These are phyloP conservation scores for Globisporangium polare DNA, from an alignment of 352 stramenopile species.

Conservation along the genomic window DNA sequence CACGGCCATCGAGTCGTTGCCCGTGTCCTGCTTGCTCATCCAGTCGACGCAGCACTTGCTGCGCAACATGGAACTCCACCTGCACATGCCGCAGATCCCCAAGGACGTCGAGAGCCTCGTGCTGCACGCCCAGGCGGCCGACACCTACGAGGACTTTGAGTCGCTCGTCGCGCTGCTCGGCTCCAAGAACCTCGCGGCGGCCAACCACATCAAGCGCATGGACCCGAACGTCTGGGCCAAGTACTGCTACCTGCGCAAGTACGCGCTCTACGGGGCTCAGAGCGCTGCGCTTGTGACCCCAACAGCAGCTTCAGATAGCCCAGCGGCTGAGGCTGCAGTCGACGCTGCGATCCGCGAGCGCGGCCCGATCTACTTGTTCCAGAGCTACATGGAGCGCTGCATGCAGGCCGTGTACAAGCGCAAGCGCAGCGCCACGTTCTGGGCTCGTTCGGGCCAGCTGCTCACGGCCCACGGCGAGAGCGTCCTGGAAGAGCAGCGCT, in stretches of 20 bases:
- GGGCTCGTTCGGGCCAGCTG: conserved; percentile 19
- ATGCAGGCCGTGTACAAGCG: conserved; percentile 36
- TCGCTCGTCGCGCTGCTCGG: conserved; percentile 19
- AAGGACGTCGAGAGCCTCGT: conserved; percentile 26
- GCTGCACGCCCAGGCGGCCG: conserved; percentile 25
- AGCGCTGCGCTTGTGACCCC: conserved; percentile 26
- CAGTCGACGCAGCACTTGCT: conserved; percentile 37
- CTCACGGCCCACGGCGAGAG: conserved; percentile 35
- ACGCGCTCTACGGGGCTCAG: conserved; percentile 38
- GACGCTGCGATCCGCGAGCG: conserved; percentile 15
- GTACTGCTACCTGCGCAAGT: conserved; percentile 33
- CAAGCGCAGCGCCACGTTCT: conserved; percentile 24
- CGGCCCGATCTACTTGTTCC: conserved; percentile 35
- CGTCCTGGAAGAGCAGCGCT: conserved; percentile 26
- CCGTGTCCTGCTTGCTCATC: conserved; percentile 31
- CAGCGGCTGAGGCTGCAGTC: conserved; percentile 16
- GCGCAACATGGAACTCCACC: conserved; percentile 22
- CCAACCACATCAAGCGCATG: conserved; percentile 22
- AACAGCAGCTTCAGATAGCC: conserved; percentile 7
- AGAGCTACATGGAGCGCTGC: conserved; percentile 38
- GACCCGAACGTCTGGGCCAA: conserved; percentile 34
- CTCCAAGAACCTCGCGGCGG: conserved; percentile 19
- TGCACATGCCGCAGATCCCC: conserved; percentile 19
- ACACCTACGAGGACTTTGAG: conserved; percentile 35
- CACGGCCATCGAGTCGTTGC: conserved; percentile 25